Conservation (phyloP, 192 early-diverging fungal species). For the Chytriomyces sp. region DNA sequence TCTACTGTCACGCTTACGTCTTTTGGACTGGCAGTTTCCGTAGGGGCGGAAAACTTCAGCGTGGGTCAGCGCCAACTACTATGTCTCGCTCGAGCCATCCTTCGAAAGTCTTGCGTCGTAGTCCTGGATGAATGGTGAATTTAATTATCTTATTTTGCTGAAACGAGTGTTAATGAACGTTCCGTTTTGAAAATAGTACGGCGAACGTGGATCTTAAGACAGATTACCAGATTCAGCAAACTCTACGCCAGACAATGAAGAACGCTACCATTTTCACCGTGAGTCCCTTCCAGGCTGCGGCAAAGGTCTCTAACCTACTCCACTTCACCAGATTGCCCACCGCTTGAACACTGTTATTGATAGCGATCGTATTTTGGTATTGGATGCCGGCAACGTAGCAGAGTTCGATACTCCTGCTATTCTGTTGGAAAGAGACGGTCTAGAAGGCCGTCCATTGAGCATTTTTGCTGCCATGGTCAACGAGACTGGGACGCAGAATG, state of each 20-base stretch:
- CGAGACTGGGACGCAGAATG: slow-evolving; percentile 67
- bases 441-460: slow-evolving; percentile 30
- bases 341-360: slow-evolving; percentile 49
- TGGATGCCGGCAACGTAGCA: slow-evolving; percentile 44
- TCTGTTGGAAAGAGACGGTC: slow-evolving; percentile 39
- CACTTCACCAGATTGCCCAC: slow-evolving; percentile 33
- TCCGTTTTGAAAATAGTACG: slow-evolving; percentile 13
- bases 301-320: slow-evolving; percentile 53
- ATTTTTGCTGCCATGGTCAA: slow-evolving; percentile 65
- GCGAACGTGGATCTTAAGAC: slow-evolving; percentile 76
- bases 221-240: slow-evolving; percentile 67
- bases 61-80: slow-evolving; percentile 55
- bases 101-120: slow-evolving; percentile 34
- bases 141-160: slow-evolving; percentile 15
- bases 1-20: too few relatives aligned
- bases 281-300: slow-evolving; percentile 37
- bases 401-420: slow-evolving; percentile 57
- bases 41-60: slow-evolving; percentile 47
- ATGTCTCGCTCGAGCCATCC: slow-evolving; percentile 55
- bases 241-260: slow-evolving; percentile 64
- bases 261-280: slow-evolving; percentile 56
- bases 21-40: slow-evolving; percentile 39
- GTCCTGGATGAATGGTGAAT: slow-evolving; percentile 40
- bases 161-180: background rate
- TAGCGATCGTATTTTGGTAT: slow-evolving; percentile 53